These are phyloP conservation scores for Ophiostoma sp. DNA, from an alignment of 2,329 filamentous ascomycete species.

Conservation along the genomic window DNA sequence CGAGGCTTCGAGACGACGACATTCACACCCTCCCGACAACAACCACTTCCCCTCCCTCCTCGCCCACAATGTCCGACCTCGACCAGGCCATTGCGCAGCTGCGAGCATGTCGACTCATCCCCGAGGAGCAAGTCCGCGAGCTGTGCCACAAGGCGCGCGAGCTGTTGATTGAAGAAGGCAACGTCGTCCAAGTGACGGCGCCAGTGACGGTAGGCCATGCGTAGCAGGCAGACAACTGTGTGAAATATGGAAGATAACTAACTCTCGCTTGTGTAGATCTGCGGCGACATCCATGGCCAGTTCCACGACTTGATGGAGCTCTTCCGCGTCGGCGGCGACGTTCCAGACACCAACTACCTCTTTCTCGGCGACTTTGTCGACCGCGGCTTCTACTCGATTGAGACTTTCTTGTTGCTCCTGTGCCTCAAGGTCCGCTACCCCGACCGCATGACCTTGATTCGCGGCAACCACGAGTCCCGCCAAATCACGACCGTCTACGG, in stretches of 20 bases:
- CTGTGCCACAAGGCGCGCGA: constrained; percentile 97
- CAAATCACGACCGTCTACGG: constrained; percentile 98
- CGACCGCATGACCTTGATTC: constrained; percentile 92
- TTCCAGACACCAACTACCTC: constrained; percentile 93
- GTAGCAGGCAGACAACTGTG: background rate
- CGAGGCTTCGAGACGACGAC: background rate
- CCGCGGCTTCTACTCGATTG: constrained; percentile 95
- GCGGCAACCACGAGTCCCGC: constrained; percentile 92
- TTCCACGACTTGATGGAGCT: constrained; percentile 98
- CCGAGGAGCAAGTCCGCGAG: constrained; percentile 91
- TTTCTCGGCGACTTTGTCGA: constrained; percentile 91
- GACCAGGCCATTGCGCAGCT: constrained; percentile 96
- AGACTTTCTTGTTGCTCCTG: constrained; percentile 92
- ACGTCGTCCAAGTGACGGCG: constrained; percentile 92
- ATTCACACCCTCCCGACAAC: background rate
- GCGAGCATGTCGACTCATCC: constrained; percentile 92
- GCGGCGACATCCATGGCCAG: constrained; percentile 94
- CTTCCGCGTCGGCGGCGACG: constrained; percentile 88
- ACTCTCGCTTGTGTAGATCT: constrained; percentile 60
- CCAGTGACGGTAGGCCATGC: constrained; percentile 73
- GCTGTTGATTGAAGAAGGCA: constrained; percentile 94
- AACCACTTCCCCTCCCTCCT: background rate
- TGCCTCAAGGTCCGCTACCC: constrained; percentile 97
- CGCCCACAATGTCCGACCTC: constrained; percentile 78
- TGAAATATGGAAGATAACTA: background rate